A percentile compares a stretch with the other conserved stretches of the same genome.
Evolutionary conservation across 441 rosid genomes (phyloP).

Genomic region (Croton laevigatus): DNA sequence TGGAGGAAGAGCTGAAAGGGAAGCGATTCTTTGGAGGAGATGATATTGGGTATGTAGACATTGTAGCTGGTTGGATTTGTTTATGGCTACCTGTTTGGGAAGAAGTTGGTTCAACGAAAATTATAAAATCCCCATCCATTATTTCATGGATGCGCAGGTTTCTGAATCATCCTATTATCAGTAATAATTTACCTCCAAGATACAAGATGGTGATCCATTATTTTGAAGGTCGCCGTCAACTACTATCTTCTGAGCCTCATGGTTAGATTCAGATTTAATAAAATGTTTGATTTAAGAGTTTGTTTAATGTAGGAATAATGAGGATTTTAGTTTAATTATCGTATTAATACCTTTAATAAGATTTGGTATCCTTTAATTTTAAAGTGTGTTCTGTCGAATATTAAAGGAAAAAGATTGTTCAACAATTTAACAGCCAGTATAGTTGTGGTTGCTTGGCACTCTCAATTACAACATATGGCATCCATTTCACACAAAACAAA

Average conservation of each 20-base stretch:
- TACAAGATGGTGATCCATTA: no score
- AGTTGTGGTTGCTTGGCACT: no score
- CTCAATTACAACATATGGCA: no score
- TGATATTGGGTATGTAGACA: slow-evolving; percentile 32
- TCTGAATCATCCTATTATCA: not conserved
- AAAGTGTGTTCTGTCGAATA: no score
- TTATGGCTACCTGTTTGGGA: slow-evolving; percentile 7
- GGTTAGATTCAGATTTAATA: not conserved
- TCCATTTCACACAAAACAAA: no score
- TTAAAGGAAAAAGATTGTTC: no score
- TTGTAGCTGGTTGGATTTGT: slow-evolving; percentile 31
- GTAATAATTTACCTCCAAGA: not conserved
- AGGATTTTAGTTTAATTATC: no score
- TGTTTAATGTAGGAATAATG: no score
- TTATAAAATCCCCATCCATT: not conserved
- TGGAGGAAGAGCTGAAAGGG: slow-evolving; percentile 32
- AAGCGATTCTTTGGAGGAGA: slow-evolving; percentile 35
- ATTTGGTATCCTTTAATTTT: no score
- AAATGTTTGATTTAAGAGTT: not conserved
- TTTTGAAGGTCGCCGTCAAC: not conserved
- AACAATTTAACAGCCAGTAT: no score
- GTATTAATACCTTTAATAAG: no score
- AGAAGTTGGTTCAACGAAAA: not conserved
- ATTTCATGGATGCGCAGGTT: not conserved
- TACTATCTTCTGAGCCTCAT: not conserved